Percentiles rank a stretch among this genome's conserved stretches.
Conservation (phyloP, 768 basidiomycete genomes). For the Chlorophyllum brunneum region DNA sequence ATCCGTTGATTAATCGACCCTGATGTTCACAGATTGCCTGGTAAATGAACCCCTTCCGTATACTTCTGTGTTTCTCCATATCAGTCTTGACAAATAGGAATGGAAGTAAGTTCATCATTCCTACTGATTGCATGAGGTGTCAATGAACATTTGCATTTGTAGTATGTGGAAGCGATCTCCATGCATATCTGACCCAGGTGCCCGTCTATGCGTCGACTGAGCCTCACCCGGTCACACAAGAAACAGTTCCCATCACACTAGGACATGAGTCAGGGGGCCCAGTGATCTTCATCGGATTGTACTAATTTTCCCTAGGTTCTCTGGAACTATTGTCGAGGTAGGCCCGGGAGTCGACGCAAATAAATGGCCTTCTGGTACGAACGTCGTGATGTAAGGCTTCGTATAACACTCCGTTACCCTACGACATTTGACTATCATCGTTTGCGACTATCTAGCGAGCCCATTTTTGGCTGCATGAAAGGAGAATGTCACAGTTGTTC, state of each 20-base stretch:
- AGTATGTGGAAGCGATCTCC: constrained; percentile 48
- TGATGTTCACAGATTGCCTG: background rate
- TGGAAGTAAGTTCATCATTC: constrained; percentile 24
- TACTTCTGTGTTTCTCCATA: background rate
- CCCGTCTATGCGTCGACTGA: constrained; percentile 24
- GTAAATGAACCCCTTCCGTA: background rate
- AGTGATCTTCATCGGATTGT: background rate
- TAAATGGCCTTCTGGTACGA: constrained; percentile 30
- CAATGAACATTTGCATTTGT: background rate
- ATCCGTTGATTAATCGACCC: background rate
- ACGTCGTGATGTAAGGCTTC: constrained; percentile 28
- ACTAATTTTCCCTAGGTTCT: constrained; percentile 21
- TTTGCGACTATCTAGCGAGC: constrained; percentile 28
- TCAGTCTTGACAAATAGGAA: constrained; percentile 18
- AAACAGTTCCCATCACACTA: constrained; percentile 36
- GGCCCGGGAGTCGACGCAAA: constrained; percentile 29
- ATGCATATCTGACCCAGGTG: constrained; percentile 32
- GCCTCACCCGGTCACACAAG: constrained; percentile 34
- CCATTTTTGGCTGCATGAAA: constrained; percentile 36
- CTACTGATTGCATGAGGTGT: background rate
- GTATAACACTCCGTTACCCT: background rate
- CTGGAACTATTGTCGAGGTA: constrained; percentile 30
- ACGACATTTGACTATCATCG: background rate
- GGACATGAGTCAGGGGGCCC: constrained; percentile 39
- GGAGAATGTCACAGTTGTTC: constrained; percentile 30